phyloP scores from a whole-genome alignment of 805 yeast species.

The Zygotorulaspora sp. region DNA sequence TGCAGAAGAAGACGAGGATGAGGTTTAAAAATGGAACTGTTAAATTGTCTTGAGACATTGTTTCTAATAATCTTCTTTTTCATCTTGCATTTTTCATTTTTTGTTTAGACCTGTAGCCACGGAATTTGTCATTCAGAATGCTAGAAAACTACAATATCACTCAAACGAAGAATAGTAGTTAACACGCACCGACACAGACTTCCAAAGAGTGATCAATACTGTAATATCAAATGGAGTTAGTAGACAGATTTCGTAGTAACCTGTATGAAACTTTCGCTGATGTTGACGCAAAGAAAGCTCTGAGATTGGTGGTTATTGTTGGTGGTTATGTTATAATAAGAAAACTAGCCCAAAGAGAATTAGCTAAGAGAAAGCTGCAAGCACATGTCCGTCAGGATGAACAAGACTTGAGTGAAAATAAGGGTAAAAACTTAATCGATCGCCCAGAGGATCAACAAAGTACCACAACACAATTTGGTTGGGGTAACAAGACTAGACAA shows the following conservation, averaged over 20 bases:
- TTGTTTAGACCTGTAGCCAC: too few relatives aligned
- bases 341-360: conserved; percentile 50
- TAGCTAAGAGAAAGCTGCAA: conserved; percentile 56
- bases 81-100: too few relatives aligned
- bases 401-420: conserved; percentile 30
- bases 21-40: conserved; percentile 28
- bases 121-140: too few relatives aligned
- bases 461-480: conserved; percentile 52
- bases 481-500: conserved; percentile 74
- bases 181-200: too few relatives aligned
- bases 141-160: neutral
- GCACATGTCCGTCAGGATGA: conserved; percentile 39
- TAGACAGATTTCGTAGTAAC: conserved; percentile 17
- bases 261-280: conserved; percentile 19
- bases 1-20: conserved; percentile 39
- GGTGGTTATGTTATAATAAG: conserved; percentile 61
- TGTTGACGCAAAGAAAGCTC: conserved; percentile 16
- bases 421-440: conserved; percentile 35
- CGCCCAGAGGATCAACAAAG: conserved; percentile 38
- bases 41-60: too few relatives aligned
- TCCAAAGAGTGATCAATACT: too few relatives aligned
- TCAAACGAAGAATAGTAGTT: neutral
- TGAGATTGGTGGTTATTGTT: conserved; percentile 43
- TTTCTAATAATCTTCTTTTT: too few relatives aligned
- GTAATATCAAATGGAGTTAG: conserved; percentile 9